Percentiles rank a stretch among this genome's conserved stretches.
Evolutionary conservation across 169 alveolate species (phyloP).

Genomic region (Besnoitia besnoiti): DNA sequence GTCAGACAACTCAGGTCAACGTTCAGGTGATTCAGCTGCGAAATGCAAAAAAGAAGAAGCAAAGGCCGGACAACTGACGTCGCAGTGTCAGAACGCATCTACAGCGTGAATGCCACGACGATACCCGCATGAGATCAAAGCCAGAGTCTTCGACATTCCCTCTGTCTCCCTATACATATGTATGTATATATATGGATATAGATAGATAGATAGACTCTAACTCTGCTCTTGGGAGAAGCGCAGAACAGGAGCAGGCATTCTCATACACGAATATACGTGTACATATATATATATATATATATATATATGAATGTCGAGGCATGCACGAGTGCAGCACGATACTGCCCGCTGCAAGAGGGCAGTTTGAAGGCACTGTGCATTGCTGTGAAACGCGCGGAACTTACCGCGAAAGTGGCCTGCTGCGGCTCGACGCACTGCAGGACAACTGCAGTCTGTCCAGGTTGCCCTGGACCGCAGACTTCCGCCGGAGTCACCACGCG

Average conservation of each 20-base stretch:
- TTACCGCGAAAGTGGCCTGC: slow-evolving; percentile 36
- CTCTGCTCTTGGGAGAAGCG: not conserved
- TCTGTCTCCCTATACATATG: too few relatives aligned
- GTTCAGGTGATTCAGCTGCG: not conserved
- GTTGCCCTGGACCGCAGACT: slow-evolving; percentile 85
- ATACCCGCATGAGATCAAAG: too few relatives aligned
- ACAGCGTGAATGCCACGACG: too few relatives aligned
- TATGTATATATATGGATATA: not conserved
- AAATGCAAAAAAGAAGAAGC: not conserved
- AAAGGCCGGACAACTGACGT: not conserved
- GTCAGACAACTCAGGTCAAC: not conserved
- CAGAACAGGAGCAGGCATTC: not conserved
- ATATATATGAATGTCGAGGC: not conserved
- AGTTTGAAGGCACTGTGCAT: not conserved
- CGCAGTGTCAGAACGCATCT: too few relatives aligned
- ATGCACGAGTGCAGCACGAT: not conserved
- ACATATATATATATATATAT: not conserved
- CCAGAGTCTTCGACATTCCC: too few relatives aligned
- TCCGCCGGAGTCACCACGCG: slow-evolving; percentile 80
- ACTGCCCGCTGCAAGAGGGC: not conserved
- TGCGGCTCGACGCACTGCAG: slow-evolving; percentile 59
- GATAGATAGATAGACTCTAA: too few relatives aligned
- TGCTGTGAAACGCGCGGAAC: not conserved
- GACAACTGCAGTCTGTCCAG: slow-evolving; percentile 74
- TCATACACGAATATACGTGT: not conserved